A percentile compares a stretch with the other conserved stretches of the same genome.
Evolutionary conservation across 2,329 filamentous ascomycete genomes (phyloP).

Genomic region (Teratosphaeria viscida): DNA sequence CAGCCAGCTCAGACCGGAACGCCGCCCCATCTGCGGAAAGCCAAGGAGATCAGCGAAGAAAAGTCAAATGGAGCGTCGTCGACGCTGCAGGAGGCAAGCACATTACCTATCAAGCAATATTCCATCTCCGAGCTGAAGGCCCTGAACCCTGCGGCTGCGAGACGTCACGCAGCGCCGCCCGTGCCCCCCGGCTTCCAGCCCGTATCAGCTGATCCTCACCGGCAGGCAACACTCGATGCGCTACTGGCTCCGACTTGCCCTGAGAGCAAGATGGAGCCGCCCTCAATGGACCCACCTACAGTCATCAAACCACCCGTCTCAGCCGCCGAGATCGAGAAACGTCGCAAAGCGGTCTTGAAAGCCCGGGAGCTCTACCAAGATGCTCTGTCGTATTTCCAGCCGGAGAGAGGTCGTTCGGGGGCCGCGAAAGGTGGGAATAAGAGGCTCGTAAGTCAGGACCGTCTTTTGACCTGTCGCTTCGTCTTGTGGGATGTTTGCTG

Average conservation of each 20-base stretch:
- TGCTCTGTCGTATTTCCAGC: background rate
- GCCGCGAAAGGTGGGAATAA: background rate
- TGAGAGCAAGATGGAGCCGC: background rate
- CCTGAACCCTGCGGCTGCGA: background rate
- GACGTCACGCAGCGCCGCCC: background rate
- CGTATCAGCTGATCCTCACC: background rate
- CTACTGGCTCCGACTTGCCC: background rate
- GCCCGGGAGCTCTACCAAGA: background rate
- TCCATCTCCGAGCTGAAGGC: background rate
- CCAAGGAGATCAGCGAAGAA: background rate
- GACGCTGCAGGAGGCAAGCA: background rate
- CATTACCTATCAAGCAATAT: background rate
- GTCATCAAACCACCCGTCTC: background rate
- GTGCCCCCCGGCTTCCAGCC: background rate
- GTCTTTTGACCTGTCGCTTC: background rate
- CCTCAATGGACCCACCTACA: background rate
- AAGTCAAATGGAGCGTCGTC: background rate
- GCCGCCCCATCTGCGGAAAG: background rate
- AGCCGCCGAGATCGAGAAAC: background rate
- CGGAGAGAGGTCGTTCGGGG: background rate
- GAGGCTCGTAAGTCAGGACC: background rate
- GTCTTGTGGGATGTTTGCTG: background rate
- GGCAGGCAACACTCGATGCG: background rate
- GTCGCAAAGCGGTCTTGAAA: background rate
- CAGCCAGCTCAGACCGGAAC: background rate